Conservation (phyloP, 768 basidiomycete species). For the Mycena maculata region DNA sequence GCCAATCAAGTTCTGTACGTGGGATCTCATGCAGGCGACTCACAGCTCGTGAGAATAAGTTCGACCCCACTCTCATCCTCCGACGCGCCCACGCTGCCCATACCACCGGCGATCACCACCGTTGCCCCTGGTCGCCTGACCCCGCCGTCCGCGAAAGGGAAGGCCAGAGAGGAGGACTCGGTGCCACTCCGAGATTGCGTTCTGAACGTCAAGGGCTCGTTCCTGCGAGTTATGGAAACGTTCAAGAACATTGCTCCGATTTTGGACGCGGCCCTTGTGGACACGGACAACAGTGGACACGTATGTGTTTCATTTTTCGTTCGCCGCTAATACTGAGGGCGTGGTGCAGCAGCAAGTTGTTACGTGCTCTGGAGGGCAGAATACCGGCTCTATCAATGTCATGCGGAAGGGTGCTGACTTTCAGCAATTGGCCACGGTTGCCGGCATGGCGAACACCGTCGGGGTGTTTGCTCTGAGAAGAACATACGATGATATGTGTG, state of each 20-base stretch:
- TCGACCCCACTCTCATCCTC: conserved; percentile 54
- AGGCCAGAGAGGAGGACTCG: conserved; percentile 50
- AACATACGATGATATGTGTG: conserved; percentile 62
- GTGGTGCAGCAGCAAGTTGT: conserved; percentile 77
- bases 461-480: conserved; percentile 71
- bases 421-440: conserved; percentile 67
- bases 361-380: conserved; percentile 86
- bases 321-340: not conserved
- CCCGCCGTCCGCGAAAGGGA: conserved; percentile 43
- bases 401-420: conserved; percentile 88
- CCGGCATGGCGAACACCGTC: conserved; percentile 67
- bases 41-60: conserved; percentile 77
- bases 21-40: conserved; percentile 86
- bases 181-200: conserved; percentile 56
- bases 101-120: conserved; percentile 61
- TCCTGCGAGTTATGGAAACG: conserved; percentile 69
- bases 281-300: conserved; percentile 77
- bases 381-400: conserved; percentile 80
- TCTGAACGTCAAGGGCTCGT: conserved; percentile 64
- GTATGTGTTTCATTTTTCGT: conserved; percentile 48
- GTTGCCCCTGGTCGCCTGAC: conserved; percentile 50
- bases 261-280: conserved; percentile 80
- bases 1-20: conserved; percentile 77
- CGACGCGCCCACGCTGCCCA: conserved; percentile 59
- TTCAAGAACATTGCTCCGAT: conserved; percentile 88